Evolutionary conservation across 2,329 filamentous ascomycete species (phyloP).

Genomic region (Cadophora malorum): DNA sequence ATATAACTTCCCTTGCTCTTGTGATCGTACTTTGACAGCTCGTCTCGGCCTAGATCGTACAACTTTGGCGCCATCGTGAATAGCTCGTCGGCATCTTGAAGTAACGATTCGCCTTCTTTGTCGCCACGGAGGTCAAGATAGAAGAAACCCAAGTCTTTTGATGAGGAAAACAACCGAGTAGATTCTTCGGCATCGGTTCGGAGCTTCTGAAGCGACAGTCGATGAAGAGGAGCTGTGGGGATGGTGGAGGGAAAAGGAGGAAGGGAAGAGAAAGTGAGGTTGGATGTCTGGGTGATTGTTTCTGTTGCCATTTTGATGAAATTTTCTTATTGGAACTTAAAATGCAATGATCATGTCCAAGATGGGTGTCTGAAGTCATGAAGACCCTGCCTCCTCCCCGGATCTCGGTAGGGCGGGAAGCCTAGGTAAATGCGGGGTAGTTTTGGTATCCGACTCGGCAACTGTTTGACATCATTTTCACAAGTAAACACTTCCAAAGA

Average conservation of each 20-base stretch:
- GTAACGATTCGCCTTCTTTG: conserved; percentile 33
- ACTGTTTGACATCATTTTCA: not conserved
- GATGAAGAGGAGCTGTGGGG: conserved; percentile 36
- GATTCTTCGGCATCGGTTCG: conserved; percentile 28
- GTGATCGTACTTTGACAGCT: conserved; percentile 63
- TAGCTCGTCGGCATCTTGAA: conserved; percentile 33
- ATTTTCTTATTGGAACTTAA: not conserved
- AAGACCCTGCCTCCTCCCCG: not conserved
- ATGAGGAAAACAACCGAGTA: conserved; percentile 33
- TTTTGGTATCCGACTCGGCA: not conserved
- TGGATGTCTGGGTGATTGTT: conserved; percentile 19
- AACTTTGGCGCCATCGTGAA: conserved; percentile 36
- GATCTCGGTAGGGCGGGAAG: conserved; percentile 2
- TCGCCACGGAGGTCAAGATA: conserved; percentile 39
- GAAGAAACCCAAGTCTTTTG: conserved; percentile 41
- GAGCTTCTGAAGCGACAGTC: conserved; percentile 34
- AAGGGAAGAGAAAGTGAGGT: conserved; percentile 24
- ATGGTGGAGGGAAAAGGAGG: conserved; percentile 36
- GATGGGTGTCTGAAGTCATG: not conserved
- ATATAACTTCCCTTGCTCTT: conserved; percentile 36
- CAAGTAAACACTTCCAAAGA: not conserved
- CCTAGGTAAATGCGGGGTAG: conserved; percentile 15
- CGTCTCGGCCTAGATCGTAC: conserved; percentile 52
- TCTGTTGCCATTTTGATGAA: conserved; percentile 27
- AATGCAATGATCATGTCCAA: not conserved